Evolutionary conservation across 495 filamentous ascomycete genomes (phyloP), one percentile per base, ranked within the genome.

Genomic region (Zalerion maritima): DNA sequence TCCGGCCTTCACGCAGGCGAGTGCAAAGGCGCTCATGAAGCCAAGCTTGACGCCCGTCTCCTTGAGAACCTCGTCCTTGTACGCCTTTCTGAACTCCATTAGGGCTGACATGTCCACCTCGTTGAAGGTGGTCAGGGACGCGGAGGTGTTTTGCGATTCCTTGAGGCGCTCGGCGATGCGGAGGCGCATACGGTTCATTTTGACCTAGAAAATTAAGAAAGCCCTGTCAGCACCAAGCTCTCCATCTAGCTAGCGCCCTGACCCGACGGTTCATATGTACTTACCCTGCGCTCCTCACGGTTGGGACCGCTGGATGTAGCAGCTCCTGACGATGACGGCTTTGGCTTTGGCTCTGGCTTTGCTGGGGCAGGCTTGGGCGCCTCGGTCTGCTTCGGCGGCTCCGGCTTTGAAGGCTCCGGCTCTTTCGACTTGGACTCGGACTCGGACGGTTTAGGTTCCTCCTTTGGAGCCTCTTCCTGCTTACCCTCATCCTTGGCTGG

Each of bases 131-230:
- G 89, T 96, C 29, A 99, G 60, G 10, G 89, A 93, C 19, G 89
- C 89, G 30, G 91, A 89, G 3, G 89, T 94, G 61, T 99, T 96
- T 60, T 99, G 89, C 10, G 87, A 94, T 49, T 97, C 89, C 71
- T 97, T 97, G 28, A 97, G 68, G 38, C 89, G 86, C 64, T 97
- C 89, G 13, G 89, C 82, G 38, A 96, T 97, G 13, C 89, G 74
- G 24, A 96, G 71, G 28, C 89, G 83, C 91, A 97, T 97, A 30
- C 91, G 81, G 64, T 96, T 96, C 89, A 97, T 97, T 67, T 97
- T 97, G 41, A 94, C 85, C 82, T 87, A 40, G 16, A 5, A 2
- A 2, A 31, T 5, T 2, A 23, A 31, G 14, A 18, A 27, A 9
- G 14, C 11, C 13, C 20, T 20, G 6, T 31, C 16, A 14, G 25